Base-by-base conservation (phyloP, 768 basidiomycete genomes). In the Leucogyrophana mollusca region DNA sequence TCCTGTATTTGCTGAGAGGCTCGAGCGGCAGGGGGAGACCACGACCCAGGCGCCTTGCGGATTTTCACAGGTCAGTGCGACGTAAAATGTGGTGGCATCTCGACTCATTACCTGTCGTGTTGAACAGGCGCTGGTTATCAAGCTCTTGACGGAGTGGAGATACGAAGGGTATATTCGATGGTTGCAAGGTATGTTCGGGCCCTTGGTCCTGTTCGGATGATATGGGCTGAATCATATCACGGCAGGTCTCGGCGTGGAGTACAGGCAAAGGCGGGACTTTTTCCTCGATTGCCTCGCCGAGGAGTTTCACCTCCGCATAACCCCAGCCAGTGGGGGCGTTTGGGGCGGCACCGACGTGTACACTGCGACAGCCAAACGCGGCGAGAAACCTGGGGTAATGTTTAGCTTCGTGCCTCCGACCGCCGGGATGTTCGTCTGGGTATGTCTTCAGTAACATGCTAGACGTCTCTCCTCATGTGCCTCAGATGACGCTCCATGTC, bases 391-490 rank as follows among this genome's bases (percentile, higher is more conserved):
- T 37, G 48, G 35, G 7, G 45, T 42, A 17, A 57, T 85, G 49
- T 76, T 90, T 52, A 82, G 79, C 37, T 85, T 90, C 58, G 77
- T 87, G 2, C 85, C 88, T 9, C 89, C 90, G 0, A 76, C 78
- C 2, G 76, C 85, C 16, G 90, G 90, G 9, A 94, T 92, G 90
- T 91, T 90, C 64, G 51, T 84, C 27, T 87, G 83, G 83, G 82
- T 82, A 58, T 43, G 24, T 38, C 43, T 73, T 60, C 18, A 46
- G 27, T 38, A 36, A 18, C 16, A 44, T 20, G 27, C 21, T 17
- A 7, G 37, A 4, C 16, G 22, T 9, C 10, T 18, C 45, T 34
- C 51, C 42, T 20, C 43, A 2, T 9, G 25, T 33, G 25, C 9
- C 35, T 42, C 14, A 87, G 84, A 56, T 91, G 34, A 73, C 73